Base-by-base conservation (phyloP, 2,329 filamentous ascomycete species). In the Pseudogymnoascus verrucosus region DNA sequence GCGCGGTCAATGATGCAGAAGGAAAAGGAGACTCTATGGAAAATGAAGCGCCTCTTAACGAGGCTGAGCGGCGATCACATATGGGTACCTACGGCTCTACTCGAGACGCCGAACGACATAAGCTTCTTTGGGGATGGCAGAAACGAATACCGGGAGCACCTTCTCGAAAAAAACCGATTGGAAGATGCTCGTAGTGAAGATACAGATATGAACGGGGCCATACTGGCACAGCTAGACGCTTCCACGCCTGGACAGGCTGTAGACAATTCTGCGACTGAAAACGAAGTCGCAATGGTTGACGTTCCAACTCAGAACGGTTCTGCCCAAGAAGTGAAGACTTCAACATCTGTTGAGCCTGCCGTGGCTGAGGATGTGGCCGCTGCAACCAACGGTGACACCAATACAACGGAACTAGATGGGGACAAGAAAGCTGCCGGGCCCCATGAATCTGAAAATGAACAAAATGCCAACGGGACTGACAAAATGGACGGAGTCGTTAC, bases 31-130 rank as follows among this genome's bases (percentile, higher is more conserved):
- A 86, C 87, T 4, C 77, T 93, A 10, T 90, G 88, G 84, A 86
- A 84, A 69, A 86, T 91, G 57, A 91, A 91, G 72, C 85, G 88
- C 68, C 76, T 95, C 61, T 81, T 91, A 68, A 89, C 88, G 34
- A 84, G 84, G 67, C 80, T 95, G 7, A 85, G 89, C 60, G 91
- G 91, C 34, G 91, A 96, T 73, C 84, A 87, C 66, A 85, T 84
- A 12, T 88, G 86, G 85, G 80, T 82, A 51, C 84, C 85, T 6
- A 87, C 84, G 70, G 80, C 80, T 57, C 76, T 79, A 67, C 82
- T 88, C 76, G 76, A 86, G 39, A 80, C 80, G 0, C 76, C 81
- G 4, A 78, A 83, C 68, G 84, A 88, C 68, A 75, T 79, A 62
- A 78, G 82, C 37, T 73, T 86, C 1, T 88, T 74, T 60, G 66